Evolutionary conservation across 1,284 basidiomycete species (phyloP).

Genomic region (Leucoagaricus sp.): DNA sequence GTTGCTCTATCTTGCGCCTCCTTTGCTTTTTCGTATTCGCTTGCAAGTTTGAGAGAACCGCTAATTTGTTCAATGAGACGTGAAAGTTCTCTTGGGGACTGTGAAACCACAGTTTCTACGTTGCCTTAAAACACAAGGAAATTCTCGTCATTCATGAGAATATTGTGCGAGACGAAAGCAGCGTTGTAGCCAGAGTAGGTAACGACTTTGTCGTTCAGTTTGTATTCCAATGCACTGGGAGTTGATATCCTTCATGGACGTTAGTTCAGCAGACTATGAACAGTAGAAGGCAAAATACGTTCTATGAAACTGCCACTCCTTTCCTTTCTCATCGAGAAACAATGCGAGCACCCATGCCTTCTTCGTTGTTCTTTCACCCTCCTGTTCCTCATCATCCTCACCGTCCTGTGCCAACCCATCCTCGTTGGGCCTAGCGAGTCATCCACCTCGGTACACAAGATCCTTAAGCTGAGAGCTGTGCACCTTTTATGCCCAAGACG

Average conservation of each 20-base stretch:
- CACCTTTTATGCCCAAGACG: conserved; percentile 94
- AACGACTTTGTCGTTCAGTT: conserved; percentile 76
- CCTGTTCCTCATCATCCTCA: conserved; percentile 56
- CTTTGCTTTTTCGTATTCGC: conserved; percentile 90
- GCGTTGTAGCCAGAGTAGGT: conserved; percentile 86
- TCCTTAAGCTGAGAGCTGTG: conserved; percentile 94
- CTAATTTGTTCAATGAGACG: conserved; percentile 95
- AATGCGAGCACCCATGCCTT: conserved; percentile 96
- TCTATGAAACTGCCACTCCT: conserved; percentile 89
- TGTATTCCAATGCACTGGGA: conserved; percentile 86
- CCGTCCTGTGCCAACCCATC: conserved; percentile 52
- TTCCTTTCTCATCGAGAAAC: conserved; percentile 74
- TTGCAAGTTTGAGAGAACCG: conserved; percentile 87
- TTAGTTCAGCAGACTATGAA: conserved; percentile 9
- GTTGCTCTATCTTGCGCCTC: conserved; percentile 87
- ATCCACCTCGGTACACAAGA: conserved; percentile 90
- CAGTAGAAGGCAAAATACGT: conserved; percentile 60
- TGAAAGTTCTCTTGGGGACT: conserved; percentile 89
- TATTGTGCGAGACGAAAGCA: conserved; percentile 86
- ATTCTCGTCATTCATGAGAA: conserved; percentile 99
- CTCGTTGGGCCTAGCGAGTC: conserved; percentile 58
- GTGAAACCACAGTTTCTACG: conserved; percentile 96
- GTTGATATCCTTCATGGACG: conserved; percentile 71
- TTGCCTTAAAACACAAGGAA: conserved; percentile 99
- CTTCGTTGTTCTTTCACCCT: conserved; percentile 82